Evolutionary conservation across 23 red algal genomes (phyloP).

Genomic region (Gracilaria domingensis): DNA sequence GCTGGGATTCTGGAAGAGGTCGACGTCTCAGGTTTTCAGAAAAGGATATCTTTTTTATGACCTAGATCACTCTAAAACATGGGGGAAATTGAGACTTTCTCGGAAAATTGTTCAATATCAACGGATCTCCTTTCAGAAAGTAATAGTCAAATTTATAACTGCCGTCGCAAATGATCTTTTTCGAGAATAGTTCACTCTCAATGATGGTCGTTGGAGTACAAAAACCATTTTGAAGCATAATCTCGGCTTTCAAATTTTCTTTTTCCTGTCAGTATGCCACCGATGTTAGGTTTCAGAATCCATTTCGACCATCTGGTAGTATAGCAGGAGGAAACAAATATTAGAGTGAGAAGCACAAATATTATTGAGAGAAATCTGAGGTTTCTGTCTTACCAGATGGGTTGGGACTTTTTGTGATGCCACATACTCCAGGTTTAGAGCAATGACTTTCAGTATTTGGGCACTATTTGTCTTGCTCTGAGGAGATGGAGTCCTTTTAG

Average conservation of each 20-base stretch:
- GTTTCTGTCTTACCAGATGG: conserved; percentile 6
- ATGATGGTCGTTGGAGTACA: neutral
- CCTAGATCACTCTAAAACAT: conserved; percentile 12
- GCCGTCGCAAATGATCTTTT: neutral
- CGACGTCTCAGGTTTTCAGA: too few species aligned
- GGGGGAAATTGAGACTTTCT: neutral
- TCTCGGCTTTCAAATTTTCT: neutral
- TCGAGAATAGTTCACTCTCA: neutral
- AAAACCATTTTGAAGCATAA: neutral
- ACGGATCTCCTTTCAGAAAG: neutral
- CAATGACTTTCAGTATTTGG: too few species aligned
- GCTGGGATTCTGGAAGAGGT: neutral
- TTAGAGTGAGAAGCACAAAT: conserved; percentile 1
- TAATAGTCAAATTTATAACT: neutral
- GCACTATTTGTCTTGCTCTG: too few species aligned
- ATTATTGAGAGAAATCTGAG: neutral
- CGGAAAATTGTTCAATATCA: neutral
- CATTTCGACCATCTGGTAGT: conserved; percentile 10
- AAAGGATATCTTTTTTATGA: conserved; percentile 24
- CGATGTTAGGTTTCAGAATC: conserved; percentile 25
- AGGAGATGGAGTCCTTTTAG: too few species aligned
- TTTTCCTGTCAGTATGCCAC: conserved; percentile 1
- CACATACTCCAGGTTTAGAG: neutral
- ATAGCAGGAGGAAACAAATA: conserved; percentile 23
- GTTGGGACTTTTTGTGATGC: neutral